Conservation (phyloP, 495 filamentous ascomycete genomes). For the Pseudoneurospora amorphoporcata region DNA sequence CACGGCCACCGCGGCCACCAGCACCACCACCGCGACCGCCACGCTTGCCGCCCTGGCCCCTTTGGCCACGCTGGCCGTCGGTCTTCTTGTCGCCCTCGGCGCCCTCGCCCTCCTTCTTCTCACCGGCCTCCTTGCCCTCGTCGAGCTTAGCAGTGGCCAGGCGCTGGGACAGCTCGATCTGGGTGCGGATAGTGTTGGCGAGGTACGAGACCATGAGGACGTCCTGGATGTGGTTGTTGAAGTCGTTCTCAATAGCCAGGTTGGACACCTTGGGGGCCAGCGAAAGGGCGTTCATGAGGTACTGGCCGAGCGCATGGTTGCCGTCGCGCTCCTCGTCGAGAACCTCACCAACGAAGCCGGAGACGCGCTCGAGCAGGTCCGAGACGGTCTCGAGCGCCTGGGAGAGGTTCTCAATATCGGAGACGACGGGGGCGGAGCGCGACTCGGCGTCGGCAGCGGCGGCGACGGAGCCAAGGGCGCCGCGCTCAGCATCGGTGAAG, state of each 20-base stretch:
- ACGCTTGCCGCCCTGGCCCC: slow-evolving; percentile 25
- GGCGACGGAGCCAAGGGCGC: slow-evolving; percentile 76
- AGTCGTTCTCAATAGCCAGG: slow-evolving; percentile 84
- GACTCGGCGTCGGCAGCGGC: slow-evolving; percentile 70
- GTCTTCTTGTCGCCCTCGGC: slow-evolving; percentile 14
- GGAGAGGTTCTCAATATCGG: slow-evolving; percentile 82
- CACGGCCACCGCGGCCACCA: slow-evolving; percentile 29
- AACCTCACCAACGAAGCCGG: slow-evolving; percentile 79
- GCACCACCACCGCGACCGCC: slow-evolving; percentile 32
- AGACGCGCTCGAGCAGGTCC: slow-evolving; percentile 79
- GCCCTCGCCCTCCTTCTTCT: slow-evolving; percentile 32
- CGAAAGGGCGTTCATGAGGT: slow-evolving; percentile 80
- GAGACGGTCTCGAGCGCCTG: slow-evolving; percentile 74
- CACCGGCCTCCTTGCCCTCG: slow-evolving; percentile 40
- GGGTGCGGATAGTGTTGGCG: slow-evolving; percentile 95
- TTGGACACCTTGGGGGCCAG: slow-evolving; percentile 89
- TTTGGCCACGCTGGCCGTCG: slow-evolving; percentile 12
- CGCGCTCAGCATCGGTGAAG: slow-evolving; percentile 84
- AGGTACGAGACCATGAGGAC: slow-evolving; percentile 94
- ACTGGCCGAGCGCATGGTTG: slow-evolving; percentile 83
- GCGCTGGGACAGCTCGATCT: slow-evolving; percentile 94
- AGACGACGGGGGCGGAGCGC: slow-evolving; percentile 57
- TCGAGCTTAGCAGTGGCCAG: slow-evolving; percentile 77
- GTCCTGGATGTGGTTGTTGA: slow-evolving; percentile 99
- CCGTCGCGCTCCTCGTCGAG: slow-evolving; percentile 52